A percentile compares a stretch with the other conserved stretches of the same genome.
phyloP scores from a whole-genome alignment of 257 asterid species.

The Eucommia ulmoides region DNA sequence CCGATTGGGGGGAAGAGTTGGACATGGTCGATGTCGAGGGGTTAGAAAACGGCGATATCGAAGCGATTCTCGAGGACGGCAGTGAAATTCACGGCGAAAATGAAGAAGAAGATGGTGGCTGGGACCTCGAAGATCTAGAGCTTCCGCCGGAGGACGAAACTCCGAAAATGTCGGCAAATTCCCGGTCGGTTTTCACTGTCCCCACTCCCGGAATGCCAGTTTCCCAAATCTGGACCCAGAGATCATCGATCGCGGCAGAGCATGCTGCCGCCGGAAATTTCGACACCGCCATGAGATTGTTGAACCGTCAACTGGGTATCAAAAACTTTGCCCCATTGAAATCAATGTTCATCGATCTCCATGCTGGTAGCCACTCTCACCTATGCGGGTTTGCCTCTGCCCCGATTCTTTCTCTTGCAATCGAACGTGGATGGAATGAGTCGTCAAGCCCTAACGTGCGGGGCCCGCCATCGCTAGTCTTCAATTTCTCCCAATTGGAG shows the following conservation, averaged over 20 bases:
- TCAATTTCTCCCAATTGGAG: constrained; percentile 56
- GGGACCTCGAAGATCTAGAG: constrained; percentile 95
- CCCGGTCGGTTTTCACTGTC: constrained; percentile 52
- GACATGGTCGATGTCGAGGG: constrained; percentile 56
- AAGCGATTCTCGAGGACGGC: constrained; percentile 30
- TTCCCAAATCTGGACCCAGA: constrained; percentile 88
- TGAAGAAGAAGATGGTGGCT: constrained; percentile 76
- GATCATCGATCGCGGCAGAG: constrained; percentile 85
- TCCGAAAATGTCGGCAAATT: constrained; percentile 37
- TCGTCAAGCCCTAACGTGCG: constrained; percentile 61
- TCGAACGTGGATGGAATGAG: constrained; percentile 84
- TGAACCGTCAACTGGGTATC: constrained; percentile 76
- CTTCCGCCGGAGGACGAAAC: constrained; percentile 78
- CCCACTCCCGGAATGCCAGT: constrained; percentile 95
- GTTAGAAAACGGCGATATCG: constrained; percentile 38
- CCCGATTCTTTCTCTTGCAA: constrained; percentile 54
- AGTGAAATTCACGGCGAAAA: constrained; percentile 44
- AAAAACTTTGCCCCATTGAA: constrained; percentile 59
- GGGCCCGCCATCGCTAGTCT: constrained; percentile 71
- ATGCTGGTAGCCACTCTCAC: constrained; percentile 67
- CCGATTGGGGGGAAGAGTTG: constrained; percentile 55
- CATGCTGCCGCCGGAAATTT: constrained; percentile 94
- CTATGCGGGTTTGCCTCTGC: constrained; percentile 63
- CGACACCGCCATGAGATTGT: constrained; percentile 84
- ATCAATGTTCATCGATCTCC: constrained; percentile 51